phyloP scores from a whole-genome alignment of 2,329 filamentous ascomycete genomes.

The Coniochaeta sp. region DNA sequence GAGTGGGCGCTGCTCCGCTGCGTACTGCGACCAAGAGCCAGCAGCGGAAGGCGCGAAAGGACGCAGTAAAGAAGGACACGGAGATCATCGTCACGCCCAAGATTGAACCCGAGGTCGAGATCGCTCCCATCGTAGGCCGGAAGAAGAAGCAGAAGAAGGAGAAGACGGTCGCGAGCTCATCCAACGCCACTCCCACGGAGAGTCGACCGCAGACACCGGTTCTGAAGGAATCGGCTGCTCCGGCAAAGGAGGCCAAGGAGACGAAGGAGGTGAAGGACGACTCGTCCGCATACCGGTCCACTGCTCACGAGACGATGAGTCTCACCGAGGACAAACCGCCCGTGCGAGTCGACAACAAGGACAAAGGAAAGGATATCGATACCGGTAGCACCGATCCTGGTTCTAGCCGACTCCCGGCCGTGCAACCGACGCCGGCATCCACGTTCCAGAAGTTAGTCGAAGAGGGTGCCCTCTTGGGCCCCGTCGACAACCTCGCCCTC shows the following conservation, averaged over 20 bases:
- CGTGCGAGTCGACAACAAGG: conserved; percentile 14
- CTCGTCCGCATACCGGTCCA: conserved; percentile 18
- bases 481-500: conserved; percentile 28
- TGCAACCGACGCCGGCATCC: conserved; percentile 8
- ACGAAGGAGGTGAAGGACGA: conserved; percentile 15
- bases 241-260: conserved; percentile 16
- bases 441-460: conserved; percentile 31
- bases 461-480: conserved; percentile 23
- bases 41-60: conserved; percentile 68
- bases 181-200: conserved; percentile 17
- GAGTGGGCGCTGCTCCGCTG: conserved; percentile 62
- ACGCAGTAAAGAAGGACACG: conserved; percentile 57
- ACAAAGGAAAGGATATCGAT: conserved; percentile 19
- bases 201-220: conserved; percentile 16
- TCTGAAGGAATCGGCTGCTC: conserved; percentile 4
- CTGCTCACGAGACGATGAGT: conserved; percentile 18
- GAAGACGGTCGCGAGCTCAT: conserved; percentile 32
- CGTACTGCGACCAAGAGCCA: conserved; percentile 70
- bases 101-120: conserved; percentile 46
- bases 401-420: not conserved
- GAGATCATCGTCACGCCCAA: conserved; percentile 42
- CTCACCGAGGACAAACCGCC: conserved; percentile 14
- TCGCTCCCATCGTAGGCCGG: conserved; percentile 68
- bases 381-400: not conserved
- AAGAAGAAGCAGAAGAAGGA: conserved; percentile 86